phyloP scores from a whole-genome alignment of 169 alveolate genomes.

The Plasmodium vivax region DNA sequence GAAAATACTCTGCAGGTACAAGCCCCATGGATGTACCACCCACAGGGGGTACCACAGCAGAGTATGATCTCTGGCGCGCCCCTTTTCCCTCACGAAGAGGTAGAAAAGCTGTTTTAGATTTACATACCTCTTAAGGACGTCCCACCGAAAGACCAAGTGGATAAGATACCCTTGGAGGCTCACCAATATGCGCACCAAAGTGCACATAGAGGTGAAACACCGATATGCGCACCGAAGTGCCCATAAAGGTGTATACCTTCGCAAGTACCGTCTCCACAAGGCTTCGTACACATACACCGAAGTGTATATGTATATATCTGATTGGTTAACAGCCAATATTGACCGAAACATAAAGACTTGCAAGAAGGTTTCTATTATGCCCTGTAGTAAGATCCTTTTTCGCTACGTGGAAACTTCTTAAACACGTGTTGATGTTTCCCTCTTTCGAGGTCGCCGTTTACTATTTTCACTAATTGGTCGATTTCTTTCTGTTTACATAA shows the following conservation, averaged over 20 bases:
- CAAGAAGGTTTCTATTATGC: slow-evolving; percentile 1
- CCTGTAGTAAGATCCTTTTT: not conserved
- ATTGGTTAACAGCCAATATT: not conserved
- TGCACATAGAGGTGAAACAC: not conserved
- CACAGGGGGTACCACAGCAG: not conserved
- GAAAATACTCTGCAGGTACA: not conserved
- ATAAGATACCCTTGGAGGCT: not conserved
- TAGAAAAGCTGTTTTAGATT: not conserved
- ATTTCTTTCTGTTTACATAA: not conserved
- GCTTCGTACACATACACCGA: not conserved
- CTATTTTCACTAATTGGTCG: not conserved
- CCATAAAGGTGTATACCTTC: not conserved
- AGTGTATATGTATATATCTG: not conserved
- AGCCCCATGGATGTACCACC: not conserved
- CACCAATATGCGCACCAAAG: not conserved
- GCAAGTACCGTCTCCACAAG: not conserved
- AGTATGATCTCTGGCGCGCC: not conserved
- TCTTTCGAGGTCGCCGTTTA: not conserved
- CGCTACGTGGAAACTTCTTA: not conserved
- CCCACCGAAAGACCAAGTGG: not conserved
- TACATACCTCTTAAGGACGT: not conserved
- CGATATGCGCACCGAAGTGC: no score
- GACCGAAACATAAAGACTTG: slow-evolving; percentile 6
- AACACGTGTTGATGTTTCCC: not conserved
- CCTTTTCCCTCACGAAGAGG: not conserved